Conservation (phyloP, 495 filamentous ascomycete genomes). For the Aspergillus diversus region DNA sequence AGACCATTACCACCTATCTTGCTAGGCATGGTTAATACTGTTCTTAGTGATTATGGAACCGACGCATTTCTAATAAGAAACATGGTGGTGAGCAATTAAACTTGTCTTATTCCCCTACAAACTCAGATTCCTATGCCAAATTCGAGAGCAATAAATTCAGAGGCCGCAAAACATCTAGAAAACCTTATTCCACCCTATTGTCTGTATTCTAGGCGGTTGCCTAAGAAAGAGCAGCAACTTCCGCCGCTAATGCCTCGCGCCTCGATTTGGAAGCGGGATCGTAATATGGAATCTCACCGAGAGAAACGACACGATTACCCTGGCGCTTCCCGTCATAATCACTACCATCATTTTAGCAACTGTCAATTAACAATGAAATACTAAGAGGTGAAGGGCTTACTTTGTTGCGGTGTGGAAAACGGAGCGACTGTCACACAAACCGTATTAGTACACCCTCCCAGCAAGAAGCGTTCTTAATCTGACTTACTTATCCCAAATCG, state of each 20-base stretch:
- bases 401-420: slow-evolving; percentile 15
- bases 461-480: neutral
- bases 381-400: slow-evolving; percentile 1
- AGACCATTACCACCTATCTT: too few relatives aligned
- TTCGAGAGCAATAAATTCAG: too few relatives aligned
- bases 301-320: slow-evolving; percentile 12
- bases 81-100: too few relatives aligned
- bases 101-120: too few relatives aligned
- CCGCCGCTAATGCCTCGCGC: slow-evolving; percentile 7
- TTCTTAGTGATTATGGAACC: too few relatives aligned
- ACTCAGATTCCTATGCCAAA: too few relatives aligned
- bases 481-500: slow-evolving; percentile 19
- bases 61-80: too few relatives aligned
- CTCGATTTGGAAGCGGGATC: slow-evolving; percentile 6
- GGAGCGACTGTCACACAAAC: neutral
- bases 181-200: too few relatives aligned
- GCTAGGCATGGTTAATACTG: too few relatives aligned
- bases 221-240: neutral
- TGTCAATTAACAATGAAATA: neutral
- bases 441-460: too few relatives aligned
- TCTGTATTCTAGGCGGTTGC: too few relatives aligned
- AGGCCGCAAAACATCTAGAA: too few relatives aligned
- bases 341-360: neutral
- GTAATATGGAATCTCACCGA: slow-evolving; percentile 15
- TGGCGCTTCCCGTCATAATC: slow-evolving; percentile 7